Evolutionary conservation across 225 moss, liverwort and hornwort genomes (phyloP), one percentile per base, ranked within the genome.

Genomic region (Ulota crispa): DNA sequence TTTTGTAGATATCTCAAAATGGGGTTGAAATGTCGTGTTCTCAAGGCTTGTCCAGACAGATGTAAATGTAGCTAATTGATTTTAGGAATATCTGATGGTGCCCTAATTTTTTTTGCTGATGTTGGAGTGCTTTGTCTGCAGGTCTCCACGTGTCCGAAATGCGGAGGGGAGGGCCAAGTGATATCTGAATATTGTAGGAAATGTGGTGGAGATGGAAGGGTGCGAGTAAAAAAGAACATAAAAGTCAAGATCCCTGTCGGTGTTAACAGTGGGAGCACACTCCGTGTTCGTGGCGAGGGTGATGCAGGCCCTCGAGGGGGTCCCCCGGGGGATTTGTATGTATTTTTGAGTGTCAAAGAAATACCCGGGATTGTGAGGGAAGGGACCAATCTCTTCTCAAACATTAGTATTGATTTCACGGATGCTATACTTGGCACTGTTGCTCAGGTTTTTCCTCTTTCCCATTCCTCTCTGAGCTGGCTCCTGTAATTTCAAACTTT

Each of bases 181-280:
- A 95, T 96, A 69, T 85, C 94, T 74, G 96, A 96, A 75, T 99
- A 92, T 76, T 99, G 99, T 84, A 86, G 91, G 43, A 99, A 93
- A 76, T 99, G 99, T 93, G 93, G 92, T 73, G 99, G 99, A 73
- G 96, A 96, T 84, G 99, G 99, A 75, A 90, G 93, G 19, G 73
- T 99, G 69, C 91, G 99, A 57, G 80, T 96, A 70, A 93, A 92
- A 68, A 99, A 96, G 57, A 95, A 70, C 50, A 87, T 99, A 57
- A 99, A 96, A 82, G 99, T 99, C 26, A 99, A 96, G 89, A 95
- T 99, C 67, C 99, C 99, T 64, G 93, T 92, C 37, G 99, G 99
- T 78, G 96, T 99, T 30, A 96, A 91, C 68, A 89, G 87, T 87
- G 99, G 99, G 39, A 99, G 99, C 88, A 99, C 99, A 21, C 91